Percentiles rank a stretch among this genome's conserved stretches.
These are phyloP conservation scores for Plasmodium coatneyi DNA, from an alignment of 169 alveolate species.

Conservation along the genomic window DNA sequence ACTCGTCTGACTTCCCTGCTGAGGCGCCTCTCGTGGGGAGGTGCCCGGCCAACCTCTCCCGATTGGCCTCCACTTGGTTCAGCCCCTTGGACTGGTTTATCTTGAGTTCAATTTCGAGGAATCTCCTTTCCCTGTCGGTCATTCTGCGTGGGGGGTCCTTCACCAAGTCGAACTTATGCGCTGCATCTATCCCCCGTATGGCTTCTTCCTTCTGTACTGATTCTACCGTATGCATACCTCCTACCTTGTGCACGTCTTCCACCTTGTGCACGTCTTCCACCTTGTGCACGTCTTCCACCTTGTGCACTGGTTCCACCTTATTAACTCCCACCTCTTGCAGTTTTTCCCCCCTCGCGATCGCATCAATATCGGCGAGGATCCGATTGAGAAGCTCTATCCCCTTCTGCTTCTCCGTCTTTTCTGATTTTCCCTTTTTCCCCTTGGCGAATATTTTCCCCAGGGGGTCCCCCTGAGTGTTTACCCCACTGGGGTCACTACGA, in stretches of 20 bases:
- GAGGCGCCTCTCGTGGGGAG: conserved; percentile 30
- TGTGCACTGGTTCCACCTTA: too few relatives aligned
- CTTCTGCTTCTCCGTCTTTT: conserved; percentile 52
- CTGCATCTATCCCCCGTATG: neutral
- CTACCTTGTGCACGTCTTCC: neutral
- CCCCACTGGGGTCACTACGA: neutral
- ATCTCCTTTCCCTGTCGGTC: conserved; percentile 38
- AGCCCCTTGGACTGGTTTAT: conserved; percentile 48
- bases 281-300: too few relatives aligned
- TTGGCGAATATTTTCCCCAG: neutral
- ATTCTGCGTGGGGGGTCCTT: neutral
- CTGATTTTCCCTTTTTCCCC: neutral
- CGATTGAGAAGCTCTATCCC: conserved; percentile 43
- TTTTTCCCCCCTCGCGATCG: neutral
- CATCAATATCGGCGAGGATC: conserved; percentile 30
- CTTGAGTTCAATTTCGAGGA: conserved; percentile 29
- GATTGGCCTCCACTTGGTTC: conserved; percentile 27
- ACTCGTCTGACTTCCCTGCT: conserved; percentile 40
- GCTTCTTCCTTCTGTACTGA: neutral
- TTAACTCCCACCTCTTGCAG: neutral
- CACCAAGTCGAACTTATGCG: neutral
- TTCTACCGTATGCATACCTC: neutral
- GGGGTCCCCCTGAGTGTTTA: neutral
- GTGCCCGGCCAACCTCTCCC: neutral
- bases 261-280: too few relatives aligned